Evolutionary conservation across 805 yeast genomes (phyloP).

Genomic region (Monosporozyma unispora): DNA sequence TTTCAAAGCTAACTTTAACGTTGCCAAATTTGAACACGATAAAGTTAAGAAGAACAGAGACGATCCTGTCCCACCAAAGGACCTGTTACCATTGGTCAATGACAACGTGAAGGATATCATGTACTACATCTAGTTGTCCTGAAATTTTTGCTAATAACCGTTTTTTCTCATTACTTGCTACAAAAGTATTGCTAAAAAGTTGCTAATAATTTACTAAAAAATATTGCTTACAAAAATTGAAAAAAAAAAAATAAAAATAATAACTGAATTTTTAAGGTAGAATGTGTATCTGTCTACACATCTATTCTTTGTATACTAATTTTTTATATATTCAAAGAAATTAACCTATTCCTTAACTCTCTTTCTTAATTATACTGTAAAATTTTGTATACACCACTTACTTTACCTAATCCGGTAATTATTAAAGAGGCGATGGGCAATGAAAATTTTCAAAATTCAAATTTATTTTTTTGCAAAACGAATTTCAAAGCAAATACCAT

Average conservation of each 20-base stretch:
- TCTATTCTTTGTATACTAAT: not conserved
- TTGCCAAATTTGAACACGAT: slow-evolving; percentile 8
- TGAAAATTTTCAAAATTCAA: not conserved
- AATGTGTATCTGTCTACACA: too few species aligned
- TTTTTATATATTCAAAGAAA: not conserved
- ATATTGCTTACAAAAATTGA: too few species aligned
- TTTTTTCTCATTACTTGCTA: not conserved
- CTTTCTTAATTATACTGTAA: not conserved
- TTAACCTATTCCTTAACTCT: not conserved
- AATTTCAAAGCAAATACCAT: not conserved
- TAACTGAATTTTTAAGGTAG: too few species aligned
- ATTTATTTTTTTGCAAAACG: not conserved
- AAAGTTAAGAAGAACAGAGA: slow-evolving; percentile 9
- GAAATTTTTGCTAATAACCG: not conserved
- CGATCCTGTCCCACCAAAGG: slow-evolving; percentile 7
- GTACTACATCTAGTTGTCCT: slow-evolving; percentile 13
- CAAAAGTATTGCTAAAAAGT: too few species aligned
- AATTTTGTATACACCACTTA: not conserved
- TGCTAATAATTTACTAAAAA: too few species aligned
- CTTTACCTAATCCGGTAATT: not conserved
- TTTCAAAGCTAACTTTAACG: slow-evolving; percentile 15
- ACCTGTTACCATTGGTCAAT: slow-evolving; percentile 12
- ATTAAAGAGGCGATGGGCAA: not conserved
- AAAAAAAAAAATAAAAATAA: too few species aligned
- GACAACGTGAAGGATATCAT: slow-evolving; percentile 13